Base-by-base conservation (phyloP, 1,284 basidiomycete species). In the Cryptococcus sp. region DNA sequence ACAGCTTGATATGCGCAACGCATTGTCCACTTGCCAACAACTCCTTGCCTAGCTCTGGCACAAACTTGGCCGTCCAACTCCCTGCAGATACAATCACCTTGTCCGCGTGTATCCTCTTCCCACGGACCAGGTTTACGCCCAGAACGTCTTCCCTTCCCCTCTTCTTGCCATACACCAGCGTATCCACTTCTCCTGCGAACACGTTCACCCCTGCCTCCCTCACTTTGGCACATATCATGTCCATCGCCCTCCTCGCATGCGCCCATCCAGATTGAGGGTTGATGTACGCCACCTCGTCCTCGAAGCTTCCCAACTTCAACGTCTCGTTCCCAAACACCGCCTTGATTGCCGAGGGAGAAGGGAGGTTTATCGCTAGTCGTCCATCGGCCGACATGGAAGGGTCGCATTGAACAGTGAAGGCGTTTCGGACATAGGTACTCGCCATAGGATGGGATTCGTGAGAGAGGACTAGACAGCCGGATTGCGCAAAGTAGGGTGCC, bases 191-290 rank as follows among this genome's bases (percentile, higher is more conserved):
- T 12, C 48, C 52, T 5, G 21, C 48, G 12, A 42, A 26, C 18
- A 56, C 53, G n/a, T 19, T 25, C 11, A 59, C 52, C 11, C 57
- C 57, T 10, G 43, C 39, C 12, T 34, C 37, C 12, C 52, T 50
- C 7, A 51, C 42, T 11, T 48, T 37, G 3, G 37, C 46, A 6
- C 48, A 40, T 1, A 43, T 66, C 7, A 77, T 68, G 2, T 70
- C 57, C 6, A 87, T 66, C 2, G 83, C 87, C 57, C 82, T 78
- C 2, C 79, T 75, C 1, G 89, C 86, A 60, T 83, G 76, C 1
- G 80, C 86, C 89, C 89, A 93, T 3, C 89, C 89, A 1, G 84
- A 81, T 38, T 87, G 82, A 2, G 72, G 73, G 61, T 89, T 91
- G 45, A 87, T 63, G 63, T 85, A 91, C 16, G 53, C 56, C 0